Conservation (phyloP, 2,329 filamentous ascomycete species). For the Gaeumannomyces tritici region DNA sequence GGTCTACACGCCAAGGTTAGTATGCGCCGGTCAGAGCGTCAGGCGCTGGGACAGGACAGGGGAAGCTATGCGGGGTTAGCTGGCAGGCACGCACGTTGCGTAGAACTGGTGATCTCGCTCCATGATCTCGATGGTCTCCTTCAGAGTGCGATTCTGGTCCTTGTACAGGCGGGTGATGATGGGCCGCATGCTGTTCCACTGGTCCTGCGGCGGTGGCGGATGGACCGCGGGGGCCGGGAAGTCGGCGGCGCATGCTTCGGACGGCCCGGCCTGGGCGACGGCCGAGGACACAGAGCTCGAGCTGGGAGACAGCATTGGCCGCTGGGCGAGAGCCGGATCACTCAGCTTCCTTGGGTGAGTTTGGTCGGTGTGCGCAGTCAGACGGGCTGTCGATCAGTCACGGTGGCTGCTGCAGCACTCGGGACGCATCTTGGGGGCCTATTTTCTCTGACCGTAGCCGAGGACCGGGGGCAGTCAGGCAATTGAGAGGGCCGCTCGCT, state of each 20-base stretch:
- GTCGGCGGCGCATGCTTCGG: slow-evolving; percentile 1
- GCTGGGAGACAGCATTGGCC: neutral
- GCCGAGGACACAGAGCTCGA: neutral
- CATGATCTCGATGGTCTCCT: slow-evolving; percentile 29
- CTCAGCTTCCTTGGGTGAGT: no score
- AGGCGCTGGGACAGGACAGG: no score
- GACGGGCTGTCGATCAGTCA: neutral
- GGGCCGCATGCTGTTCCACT: slow-evolving; percentile 11
- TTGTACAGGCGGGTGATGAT: slow-evolving; percentile 28
- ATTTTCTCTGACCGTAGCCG: neutral
- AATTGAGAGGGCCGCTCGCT: neutral
- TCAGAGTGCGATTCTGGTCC: slow-evolving; percentile 28
- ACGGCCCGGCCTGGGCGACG: neutral
- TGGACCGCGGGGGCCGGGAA: neutral
- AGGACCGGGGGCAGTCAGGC: neutral
- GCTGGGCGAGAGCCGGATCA: neutral
- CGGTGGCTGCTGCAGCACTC: neutral
- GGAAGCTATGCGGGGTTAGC: neutral
- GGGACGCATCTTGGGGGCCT: neutral
- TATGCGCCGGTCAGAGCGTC: neutral
- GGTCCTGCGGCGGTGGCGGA: neutral
- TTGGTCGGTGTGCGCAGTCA: neutral
- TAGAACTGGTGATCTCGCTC: slow-evolving; percentile 25
- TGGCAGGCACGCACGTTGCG: slow-evolving; percentile 22
- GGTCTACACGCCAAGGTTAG: slow-evolving; percentile 7